Base-by-base conservation (phyloP, 2,329 filamentous ascomycete species). In the Fulvia fulva region DNA sequence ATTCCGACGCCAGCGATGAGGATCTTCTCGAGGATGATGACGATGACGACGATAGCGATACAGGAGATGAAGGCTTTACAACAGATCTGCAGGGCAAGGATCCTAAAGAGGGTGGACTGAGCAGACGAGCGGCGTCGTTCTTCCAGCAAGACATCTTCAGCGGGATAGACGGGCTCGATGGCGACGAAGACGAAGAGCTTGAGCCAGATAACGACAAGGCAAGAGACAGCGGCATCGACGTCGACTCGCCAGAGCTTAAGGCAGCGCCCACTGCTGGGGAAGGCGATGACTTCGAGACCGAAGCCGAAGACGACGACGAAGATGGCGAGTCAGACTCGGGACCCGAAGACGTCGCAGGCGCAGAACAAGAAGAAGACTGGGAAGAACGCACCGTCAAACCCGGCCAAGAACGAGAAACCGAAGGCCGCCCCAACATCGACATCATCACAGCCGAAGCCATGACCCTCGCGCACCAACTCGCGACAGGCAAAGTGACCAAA, bases 371-470 rank as follows among this genome's bases (percentile, higher is more conserved):
- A 5, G 73, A 79, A 49, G 80, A 80, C 2, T 87, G 90, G 58
- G 86, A 90, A 68, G 79, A 66, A 65, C 80, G 85, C 49, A 80
- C 85, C 60, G 82, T 86, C 53, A 84, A 83, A 60, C 51, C 41
- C 37, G 59, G 41, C 8, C 37, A 58, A 62, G 53, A 64, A 3
- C 80, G 84, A 56, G 60, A 62, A 32, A 28, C 11, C 12, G 63
- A 68, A 51, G 87, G 87, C 57, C 83, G 81, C 55, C 72, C 75
- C 82, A 92, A 97, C 71, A 96, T 99, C 75, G 91, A 97, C 73
- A 97, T 99, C 69, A 96, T 97, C 70, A 99, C 94, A n/a, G 94
- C 91, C 5, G 94, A 99, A 79, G 94, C 95, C 63, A 99, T 99
- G 94, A 95, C 93, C 0, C 82, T 99, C 16, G 95, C 94, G 0